Conservation (phyloP, 345 rosid genomes). For the Eucalyptus pauciflora region DNA sequence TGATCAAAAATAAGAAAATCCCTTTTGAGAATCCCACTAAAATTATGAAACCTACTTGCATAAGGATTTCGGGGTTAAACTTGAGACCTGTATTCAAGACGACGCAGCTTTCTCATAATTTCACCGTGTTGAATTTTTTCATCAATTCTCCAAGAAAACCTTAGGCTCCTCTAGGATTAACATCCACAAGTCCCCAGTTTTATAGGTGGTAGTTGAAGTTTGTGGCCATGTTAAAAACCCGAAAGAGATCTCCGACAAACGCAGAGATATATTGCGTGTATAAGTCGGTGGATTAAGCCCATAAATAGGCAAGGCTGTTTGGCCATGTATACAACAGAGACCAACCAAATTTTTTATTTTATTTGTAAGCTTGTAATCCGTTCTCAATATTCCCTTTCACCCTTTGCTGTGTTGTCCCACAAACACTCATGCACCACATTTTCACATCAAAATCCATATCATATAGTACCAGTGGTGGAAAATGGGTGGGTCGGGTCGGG, state of each 20-base stretch:
- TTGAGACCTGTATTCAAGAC: background rate
- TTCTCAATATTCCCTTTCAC: too few relatives aligned
- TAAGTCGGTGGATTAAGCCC: background rate
- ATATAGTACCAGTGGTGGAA: too few relatives aligned
- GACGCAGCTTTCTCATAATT: background rate
- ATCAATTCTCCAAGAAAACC: background rate
- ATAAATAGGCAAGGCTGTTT: background rate
- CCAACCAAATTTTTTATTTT: background rate
- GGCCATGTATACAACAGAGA: background rate
- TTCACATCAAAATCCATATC: too few relatives aligned
- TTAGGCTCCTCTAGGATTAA: background rate
- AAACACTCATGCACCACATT: too few relatives aligned
- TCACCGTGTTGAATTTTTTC: background rate
- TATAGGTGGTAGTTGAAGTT: background rate
- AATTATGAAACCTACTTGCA: fast-evolving
- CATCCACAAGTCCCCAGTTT: background rate
- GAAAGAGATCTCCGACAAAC: background rate
- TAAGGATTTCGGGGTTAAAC: background rate
- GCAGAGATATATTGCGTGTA: background rate
- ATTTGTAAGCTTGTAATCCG: background rate
- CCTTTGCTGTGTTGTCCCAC: too few relatives aligned
- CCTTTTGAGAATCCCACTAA: background rate
- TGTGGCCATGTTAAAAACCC: fast-evolving
- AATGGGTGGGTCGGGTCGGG: too few relatives aligned
- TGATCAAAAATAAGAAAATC: background rate